Percentiles rank a stretch among this genome's conserved stretches.
Evolutionary conservation across 2,329 filamentous ascomycete genomes (phyloP).

Genomic region (Clonostachys byssicola): DNA sequence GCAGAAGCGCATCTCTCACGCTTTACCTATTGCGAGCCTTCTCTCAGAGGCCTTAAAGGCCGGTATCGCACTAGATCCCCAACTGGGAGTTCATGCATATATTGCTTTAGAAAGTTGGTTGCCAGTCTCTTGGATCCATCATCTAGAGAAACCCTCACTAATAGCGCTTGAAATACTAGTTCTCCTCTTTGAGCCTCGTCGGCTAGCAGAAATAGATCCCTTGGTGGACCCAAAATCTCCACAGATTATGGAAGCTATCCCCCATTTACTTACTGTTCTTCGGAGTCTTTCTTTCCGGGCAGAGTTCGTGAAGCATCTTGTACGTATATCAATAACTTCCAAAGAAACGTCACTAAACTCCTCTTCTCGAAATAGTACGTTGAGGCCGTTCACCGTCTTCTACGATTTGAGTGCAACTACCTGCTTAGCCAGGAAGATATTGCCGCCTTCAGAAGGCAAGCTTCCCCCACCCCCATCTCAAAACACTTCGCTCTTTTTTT

Average conservation of each 20-base stretch:
- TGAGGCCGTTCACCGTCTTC: not conserved
- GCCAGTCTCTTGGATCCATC: not conserved
- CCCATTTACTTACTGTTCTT: not conserved
- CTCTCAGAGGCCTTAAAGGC: not conserved
- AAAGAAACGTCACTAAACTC: not conserved
- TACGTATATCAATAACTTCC: not conserved
- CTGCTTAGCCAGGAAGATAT: not conserved
- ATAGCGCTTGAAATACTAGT: not conserved
- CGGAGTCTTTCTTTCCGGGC: not conserved
- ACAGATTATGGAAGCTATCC: not conserved
- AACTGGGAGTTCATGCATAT: not conserved
- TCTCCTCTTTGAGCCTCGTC: not conserved
- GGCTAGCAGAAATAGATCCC: not conserved
- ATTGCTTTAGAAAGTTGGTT: not conserved
- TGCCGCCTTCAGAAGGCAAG: not conserved
- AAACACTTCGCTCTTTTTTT: too few relatives aligned
- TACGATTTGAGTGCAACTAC: not conserved
- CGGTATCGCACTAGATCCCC: not conserved
- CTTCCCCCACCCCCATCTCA: too few relatives aligned
- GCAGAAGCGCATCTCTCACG: not conserved
- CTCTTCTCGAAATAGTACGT: not conserved
- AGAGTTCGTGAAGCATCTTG: not conserved
- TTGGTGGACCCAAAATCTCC: not conserved
- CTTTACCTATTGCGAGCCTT: not conserved
- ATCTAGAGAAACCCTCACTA: too few relatives aligned